Conservation (phyloP, 2,329 filamentous ascomycete species). For the Penicillium sp. region DNA sequence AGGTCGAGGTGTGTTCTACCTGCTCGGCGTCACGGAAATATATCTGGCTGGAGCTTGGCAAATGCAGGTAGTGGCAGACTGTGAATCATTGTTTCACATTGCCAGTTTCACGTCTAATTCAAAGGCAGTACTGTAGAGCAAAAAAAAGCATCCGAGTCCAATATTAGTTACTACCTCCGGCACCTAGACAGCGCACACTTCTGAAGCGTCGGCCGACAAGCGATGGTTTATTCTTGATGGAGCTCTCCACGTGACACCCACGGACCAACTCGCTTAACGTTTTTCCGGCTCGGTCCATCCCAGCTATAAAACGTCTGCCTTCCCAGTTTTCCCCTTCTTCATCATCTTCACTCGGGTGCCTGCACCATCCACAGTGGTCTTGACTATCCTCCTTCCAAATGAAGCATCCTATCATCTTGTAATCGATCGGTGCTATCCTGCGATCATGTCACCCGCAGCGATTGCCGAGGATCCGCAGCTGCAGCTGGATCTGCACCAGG, state of each 20-base stretch:
- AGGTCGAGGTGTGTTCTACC: too few relatives aligned
- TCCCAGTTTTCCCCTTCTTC: conserved; percentile 14
- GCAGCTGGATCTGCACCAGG: conserved; percentile 35
- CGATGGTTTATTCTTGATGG: too few relatives aligned
- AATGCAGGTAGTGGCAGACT: too few relatives aligned
- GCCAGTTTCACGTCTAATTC: too few relatives aligned
- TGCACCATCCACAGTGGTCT: conserved; percentile 32
- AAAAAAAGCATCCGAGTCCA: too few relatives aligned
- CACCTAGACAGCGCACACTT: too few relatives aligned
- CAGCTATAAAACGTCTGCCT: conserved; percentile 23
- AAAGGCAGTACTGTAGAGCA: too few relatives aligned
- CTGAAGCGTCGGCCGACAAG: too few relatives aligned
- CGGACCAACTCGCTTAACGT: conserved; percentile 41
- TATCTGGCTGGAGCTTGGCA: too few relatives aligned
- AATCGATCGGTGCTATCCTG: conserved; percentile 21
- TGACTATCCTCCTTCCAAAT: conserved; percentile 13
- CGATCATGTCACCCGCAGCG: conserved; percentile 37
- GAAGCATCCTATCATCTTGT: conserved; percentile 17
- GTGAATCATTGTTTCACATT: too few relatives aligned
- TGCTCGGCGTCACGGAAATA: too few relatives aligned
- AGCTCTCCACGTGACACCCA: conserved; percentile 27
- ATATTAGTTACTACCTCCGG: too few relatives aligned
- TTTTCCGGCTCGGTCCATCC: conserved; percentile 24
- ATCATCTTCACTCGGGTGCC: conserved; percentile 18
- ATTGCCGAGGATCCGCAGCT: conserved; percentile 33